Base-by-base conservation (phyloP, 192 early-diverging fungal species). In the Funneliformis geosporum region DNA sequence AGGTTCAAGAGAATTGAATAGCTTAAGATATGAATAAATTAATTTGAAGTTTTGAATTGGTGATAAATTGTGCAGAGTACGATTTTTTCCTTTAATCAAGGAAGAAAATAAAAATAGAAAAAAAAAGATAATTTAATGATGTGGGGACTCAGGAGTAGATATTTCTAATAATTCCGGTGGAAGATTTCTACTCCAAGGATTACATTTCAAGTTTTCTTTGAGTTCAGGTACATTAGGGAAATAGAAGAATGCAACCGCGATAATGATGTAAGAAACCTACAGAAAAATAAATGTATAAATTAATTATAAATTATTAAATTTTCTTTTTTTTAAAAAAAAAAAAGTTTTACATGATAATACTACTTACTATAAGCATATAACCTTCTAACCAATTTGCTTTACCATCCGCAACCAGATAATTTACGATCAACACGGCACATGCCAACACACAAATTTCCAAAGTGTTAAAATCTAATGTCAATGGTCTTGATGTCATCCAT, bases 301-400 rank as follows among this genome's bases (percentile, higher is more conserved):
- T 39, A 25, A 14, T n/a, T n/a, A 25, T 2, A 60, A 75, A 55
- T 23, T 8, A 60, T 60, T 38, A 12, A 33, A 21, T 27, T 38
- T 16, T 38, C n/a, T n/a, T n/a, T n/a, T n/a, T n/a, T n/a, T n/a
- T n/a, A n/a, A 27, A 55, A 23, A 60, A 96, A 90, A 42, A 88
- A 65, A 83, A 23, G 8, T 27, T 27, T 25, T 10, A 27, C 12
- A 9, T 10, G 10, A 12, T 25, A 33, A 27, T 21, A 70, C 9
- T 95, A 11, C 92, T 85, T 7, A 87, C 90, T 60, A 99, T 82
- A 60, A 99, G 84, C 83, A 96, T 88, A 38, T 86, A 82, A 0
- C 97, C 97, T 81, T 99, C 97, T 39, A 99, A 85, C 95, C 96
- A 99, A 86, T 98, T 97, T 1, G 93, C 93, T 42, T 92, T 82